Evolutionary conservation across 257 asterid species (phyloP).

Genomic region (Cinchona pubescens): DNA sequence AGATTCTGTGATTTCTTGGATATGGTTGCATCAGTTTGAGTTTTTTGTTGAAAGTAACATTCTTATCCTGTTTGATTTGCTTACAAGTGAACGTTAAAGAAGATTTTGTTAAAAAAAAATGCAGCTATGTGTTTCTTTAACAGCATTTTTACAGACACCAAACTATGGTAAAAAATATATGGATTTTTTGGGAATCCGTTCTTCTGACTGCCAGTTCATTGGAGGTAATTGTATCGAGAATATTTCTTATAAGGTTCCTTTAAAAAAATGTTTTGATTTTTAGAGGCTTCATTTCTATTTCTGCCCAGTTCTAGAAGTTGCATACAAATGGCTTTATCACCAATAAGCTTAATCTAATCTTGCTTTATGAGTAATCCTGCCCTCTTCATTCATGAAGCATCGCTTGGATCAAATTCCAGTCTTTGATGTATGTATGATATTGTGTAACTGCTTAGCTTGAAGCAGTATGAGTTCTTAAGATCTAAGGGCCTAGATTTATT

Average conservation of each 20-base stretch:
- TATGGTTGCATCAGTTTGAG: not conserved
- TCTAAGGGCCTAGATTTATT: not conserved
- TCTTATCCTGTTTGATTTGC: not conserved
- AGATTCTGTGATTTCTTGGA: not conserved
- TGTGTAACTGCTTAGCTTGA: not conserved
- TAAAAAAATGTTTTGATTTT: not conserved
- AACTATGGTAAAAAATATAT: not conserved
- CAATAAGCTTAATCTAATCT: not conserved
- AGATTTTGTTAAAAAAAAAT: not conserved
- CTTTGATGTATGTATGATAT: not conserved
- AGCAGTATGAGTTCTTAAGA: not conserved
- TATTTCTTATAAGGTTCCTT: not conserved
- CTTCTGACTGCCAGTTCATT: not conserved
- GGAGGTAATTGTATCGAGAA: not conserved
- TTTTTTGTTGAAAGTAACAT: not conserved
- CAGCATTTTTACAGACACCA: not conserved
- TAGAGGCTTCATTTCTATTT: not conserved
- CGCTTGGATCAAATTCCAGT: not conserved
- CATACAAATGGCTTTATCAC: not conserved
- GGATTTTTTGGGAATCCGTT: not conserved
- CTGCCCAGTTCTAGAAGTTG: not conserved
- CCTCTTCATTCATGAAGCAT: not conserved
- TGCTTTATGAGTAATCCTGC: not conserved
- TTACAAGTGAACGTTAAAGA: not conserved
- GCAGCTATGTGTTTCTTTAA: not conserved